phyloP scores from a whole-genome alignment of 2,329 filamentous ascomycete genomes.

The Fusarium tuaranense region DNA sequence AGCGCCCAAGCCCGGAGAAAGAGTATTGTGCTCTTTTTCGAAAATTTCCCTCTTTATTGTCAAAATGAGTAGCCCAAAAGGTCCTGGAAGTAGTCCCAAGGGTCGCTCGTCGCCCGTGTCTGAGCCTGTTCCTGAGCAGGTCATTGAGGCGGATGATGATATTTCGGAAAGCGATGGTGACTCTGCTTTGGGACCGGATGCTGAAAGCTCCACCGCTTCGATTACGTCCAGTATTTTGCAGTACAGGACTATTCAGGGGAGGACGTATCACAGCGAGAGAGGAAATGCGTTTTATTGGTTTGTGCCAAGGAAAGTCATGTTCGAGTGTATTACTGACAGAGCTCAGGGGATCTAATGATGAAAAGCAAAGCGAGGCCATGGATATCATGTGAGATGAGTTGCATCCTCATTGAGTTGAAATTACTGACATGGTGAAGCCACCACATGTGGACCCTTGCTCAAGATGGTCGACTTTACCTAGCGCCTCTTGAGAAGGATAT shows the following conservation, averaged over 20 bases:
- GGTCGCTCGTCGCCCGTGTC: not conserved
- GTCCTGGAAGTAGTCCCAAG: not conserved
- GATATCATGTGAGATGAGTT: slow-evolving; percentile 6
- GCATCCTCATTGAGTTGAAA: too few species aligned
- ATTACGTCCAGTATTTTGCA: slow-evolving; percentile 4
- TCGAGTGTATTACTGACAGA: not conserved
- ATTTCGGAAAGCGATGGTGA: not conserved
- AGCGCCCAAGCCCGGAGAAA: not conserved
- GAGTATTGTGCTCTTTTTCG: not conserved
- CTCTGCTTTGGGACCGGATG: not conserved
- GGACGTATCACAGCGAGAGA: slow-evolving; percentile 5
- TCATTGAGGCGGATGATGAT: slow-evolving; percentile 8
- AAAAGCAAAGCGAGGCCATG: slow-evolving; percentile 17
- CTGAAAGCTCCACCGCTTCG: slow-evolving; percentile 1
- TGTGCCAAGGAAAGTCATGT: not conserved
- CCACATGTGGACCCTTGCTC: slow-evolving; percentile 10
- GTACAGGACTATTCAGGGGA: not conserved
- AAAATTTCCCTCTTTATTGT: not conserved
- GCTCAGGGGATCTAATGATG: slow-evolving; percentile 16
- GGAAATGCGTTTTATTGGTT: slow-evolving; percentile 6
- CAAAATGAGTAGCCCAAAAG: not conserved
- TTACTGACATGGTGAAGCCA: slow-evolving; percentile 1
- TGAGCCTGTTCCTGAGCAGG: not conserved
- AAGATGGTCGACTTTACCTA: slow-evolving; percentile 5
- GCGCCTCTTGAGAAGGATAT: slow-evolving; percentile 10